A percentile compares a stretch with the other conserved stretches of the same genome.
Conservation (phyloP, 2,329 filamentous ascomycete genomes). For the Tolypocladium capitatum region DNA sequence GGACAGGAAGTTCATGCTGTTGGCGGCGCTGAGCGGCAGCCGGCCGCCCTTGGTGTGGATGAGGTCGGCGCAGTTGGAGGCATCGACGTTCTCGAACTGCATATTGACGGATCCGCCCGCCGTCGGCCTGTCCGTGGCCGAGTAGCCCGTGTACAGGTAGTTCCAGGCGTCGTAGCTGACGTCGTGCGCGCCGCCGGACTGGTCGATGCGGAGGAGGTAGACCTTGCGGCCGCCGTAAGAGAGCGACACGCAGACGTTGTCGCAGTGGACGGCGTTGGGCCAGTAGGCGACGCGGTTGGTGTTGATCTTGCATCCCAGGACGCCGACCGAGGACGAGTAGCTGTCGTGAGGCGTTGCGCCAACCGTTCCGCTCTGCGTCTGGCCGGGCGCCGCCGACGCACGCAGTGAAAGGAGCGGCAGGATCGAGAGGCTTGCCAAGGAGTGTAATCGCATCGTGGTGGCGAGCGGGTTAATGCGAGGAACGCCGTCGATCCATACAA, state of each 20-base stretch:
- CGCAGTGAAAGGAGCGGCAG: neutral
- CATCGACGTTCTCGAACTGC: slow-evolving; percentile 29
- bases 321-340: slow-evolving; percentile 45
- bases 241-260: slow-evolving; percentile 41
- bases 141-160: slow-evolving; percentile 37
- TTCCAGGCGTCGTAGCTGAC: slow-evolving; percentile 51
- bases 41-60: slow-evolving; percentile 27
- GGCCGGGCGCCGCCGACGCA: neutral
- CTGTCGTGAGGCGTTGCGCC: slow-evolving; percentile 40
- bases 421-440: neutral
- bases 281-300: slow-evolving; percentile 49
- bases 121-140: slow-evolving; percentile 30
- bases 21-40: slow-evolving; percentile 32
- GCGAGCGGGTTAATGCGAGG: neutral
- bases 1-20: slow-evolving; percentile 39
- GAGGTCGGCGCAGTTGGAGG: slow-evolving; percentile 32
- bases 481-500: neutral
- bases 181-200: slow-evolving; percentile 43
- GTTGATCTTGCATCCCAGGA: slow-evolving; percentile 48
- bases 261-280: slow-evolving; percentile 40
- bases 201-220: slow-evolving; percentile 46
- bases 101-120: slow-evolving; percentile 36
- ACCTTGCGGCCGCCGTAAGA: slow-evolving; percentile 34
- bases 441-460: neutral
- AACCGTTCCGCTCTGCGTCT: slow-evolving; percentile 9